Percentiles rank a stretch among this genome's conserved stretches.
Evolutionary conservation across 352 stramenopile genomes (phyloP).

Genomic region (Phytophthora tubulina): DNA sequence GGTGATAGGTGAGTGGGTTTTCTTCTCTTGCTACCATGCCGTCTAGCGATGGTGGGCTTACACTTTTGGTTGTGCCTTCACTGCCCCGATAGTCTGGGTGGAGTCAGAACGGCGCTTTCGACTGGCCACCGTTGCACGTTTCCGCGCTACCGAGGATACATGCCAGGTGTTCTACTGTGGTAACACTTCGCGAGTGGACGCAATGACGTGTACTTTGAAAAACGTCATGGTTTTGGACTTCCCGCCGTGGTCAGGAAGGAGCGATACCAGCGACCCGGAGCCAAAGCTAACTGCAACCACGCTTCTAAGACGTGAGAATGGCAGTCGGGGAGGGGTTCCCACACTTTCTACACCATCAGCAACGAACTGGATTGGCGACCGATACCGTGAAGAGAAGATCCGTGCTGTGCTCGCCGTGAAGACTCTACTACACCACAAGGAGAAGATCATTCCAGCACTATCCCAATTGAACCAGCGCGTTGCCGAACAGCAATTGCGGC

Average conservation of each 20-base stretch:
- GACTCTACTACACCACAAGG: constrained; percentile 77
- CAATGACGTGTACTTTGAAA: constrained; percentile 52
- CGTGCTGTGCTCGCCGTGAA: constrained; percentile 58
- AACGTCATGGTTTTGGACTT: constrained; percentile 67
- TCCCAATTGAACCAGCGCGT: constrained; percentile 58
- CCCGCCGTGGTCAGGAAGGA: constrained; percentile 28
- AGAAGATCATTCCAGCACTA: constrained; percentile 63
- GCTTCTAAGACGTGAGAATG: constrained; percentile 37
- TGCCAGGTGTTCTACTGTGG: constrained; percentile 48
- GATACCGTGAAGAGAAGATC: constrained; percentile 52
- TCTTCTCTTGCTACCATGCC: constrained; percentile 4
- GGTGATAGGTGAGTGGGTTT: constrained; percentile 44
- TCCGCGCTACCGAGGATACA: constrained; percentile 32
- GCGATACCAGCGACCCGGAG: constrained; percentile 8
- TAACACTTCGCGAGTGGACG: constrained; percentile 34
- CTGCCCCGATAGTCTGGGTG: constrained; percentile 44
- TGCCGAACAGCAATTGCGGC: constrained; percentile 26
- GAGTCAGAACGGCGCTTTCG: constrained; percentile 51
- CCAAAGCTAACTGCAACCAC: constrained; percentile 34
- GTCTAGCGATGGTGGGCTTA: not conserved
- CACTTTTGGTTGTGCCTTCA: constrained; percentile 3
- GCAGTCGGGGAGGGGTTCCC: not conserved
- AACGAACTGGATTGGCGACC: constrained; percentile 3
- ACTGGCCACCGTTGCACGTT: constrained; percentile 44
- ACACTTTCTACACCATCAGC: constrained; percentile 1